Conservation (phyloP, 176 grass and related monocot species). For the Thalia dealbata region DNA sequence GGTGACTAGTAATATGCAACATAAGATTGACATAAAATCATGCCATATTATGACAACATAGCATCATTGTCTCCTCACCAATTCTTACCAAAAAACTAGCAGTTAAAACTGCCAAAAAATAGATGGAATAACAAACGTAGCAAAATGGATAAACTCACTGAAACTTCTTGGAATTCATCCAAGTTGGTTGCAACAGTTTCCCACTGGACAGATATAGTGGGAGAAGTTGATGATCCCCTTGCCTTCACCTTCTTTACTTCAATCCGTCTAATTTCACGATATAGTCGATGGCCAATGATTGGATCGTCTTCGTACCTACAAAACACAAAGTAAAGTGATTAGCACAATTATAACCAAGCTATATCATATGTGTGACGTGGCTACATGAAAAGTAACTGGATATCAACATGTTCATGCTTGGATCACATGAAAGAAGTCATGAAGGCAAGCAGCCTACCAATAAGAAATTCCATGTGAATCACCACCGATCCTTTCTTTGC, state of each 20-base stretch:
- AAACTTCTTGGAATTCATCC: constrained; percentile 68
- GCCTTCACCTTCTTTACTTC: constrained; percentile 49
- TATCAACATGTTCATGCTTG: background rate
- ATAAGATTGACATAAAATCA: background rate
- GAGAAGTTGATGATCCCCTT: constrained; percentile 37
- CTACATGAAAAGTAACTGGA: background rate
- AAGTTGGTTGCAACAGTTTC: constrained; percentile 84
- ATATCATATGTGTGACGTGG: background rate
- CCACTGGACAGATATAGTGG: constrained; percentile 62
- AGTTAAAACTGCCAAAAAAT: too few relatives aligned
- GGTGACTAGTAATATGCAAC: background rate
- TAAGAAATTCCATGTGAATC: constrained; percentile 89
- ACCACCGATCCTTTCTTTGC: constrained; percentile 78
- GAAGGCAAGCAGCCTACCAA: constrained; percentile 39
- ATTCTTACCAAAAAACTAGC: too few relatives aligned
- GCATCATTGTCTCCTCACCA: background rate
- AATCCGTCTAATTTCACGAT: constrained; percentile 82
- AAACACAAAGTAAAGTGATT: constrained; percentile 17
- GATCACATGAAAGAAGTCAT: background rate
- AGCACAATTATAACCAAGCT: constrained; percentile 1
- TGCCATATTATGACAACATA: background rate
- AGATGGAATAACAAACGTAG: background rate
- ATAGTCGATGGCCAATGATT: constrained; percentile 70
- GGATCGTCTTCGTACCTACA: constrained; percentile 87
- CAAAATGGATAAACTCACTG: constrained; percentile 49